phyloP scores from a whole-genome alignment of 2,329 filamentous ascomycete genomes.

The Aspergillus pseudotamarii region DNA sequence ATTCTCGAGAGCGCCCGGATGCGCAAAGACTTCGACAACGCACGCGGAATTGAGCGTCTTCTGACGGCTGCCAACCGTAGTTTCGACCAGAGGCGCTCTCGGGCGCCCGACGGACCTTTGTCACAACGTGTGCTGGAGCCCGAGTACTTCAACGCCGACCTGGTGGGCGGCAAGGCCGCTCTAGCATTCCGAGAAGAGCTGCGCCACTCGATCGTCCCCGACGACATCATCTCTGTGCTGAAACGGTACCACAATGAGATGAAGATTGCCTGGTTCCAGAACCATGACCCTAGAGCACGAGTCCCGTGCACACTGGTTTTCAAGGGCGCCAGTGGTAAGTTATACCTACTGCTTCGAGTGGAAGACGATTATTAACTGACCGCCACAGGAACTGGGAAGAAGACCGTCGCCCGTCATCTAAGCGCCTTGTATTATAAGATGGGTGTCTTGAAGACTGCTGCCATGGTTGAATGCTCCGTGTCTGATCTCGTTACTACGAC shows the following conservation, averaged over 20 bases:
- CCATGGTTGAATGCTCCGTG: conserved; percentile 20
- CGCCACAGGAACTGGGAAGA: conserved; percentile 18
- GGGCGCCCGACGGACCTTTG: neutral
- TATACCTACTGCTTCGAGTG: neutral
- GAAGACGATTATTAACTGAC: neutral
- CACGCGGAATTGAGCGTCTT: conserved; percentile 21
- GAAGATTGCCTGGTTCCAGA: conserved; percentile 23
- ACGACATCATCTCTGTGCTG: conserved; percentile 21
- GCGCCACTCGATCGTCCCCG: conserved; percentile 21
- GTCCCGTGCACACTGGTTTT: conserved; percentile 23
- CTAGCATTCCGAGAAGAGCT: conserved; percentile 19
- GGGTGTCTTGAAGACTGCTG: conserved; percentile 19
- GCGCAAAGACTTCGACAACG: conserved; percentile 25
- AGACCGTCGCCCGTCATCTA: conserved; percentile 19
- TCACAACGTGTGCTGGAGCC: conserved; percentile 17
- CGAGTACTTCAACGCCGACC: conserved; percentile 16
- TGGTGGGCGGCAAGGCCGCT: conserved; percentile 9
- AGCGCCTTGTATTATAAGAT: conserved; percentile 25
- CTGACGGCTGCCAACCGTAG: conserved; percentile 19
- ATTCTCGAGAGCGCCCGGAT: conserved; percentile 20
- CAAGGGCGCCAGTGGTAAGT: conserved; percentile 23
- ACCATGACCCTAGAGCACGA: conserved; percentile 15
- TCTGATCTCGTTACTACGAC: conserved; percentile 16
- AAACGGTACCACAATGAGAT: conserved; percentile 24
- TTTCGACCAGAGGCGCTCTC: conserved; percentile 16